These are phyloP conservation scores for Coffea eugenioides DNA, from an alignment of 257 asterid genomes.

Conservation along the genomic window DNA sequence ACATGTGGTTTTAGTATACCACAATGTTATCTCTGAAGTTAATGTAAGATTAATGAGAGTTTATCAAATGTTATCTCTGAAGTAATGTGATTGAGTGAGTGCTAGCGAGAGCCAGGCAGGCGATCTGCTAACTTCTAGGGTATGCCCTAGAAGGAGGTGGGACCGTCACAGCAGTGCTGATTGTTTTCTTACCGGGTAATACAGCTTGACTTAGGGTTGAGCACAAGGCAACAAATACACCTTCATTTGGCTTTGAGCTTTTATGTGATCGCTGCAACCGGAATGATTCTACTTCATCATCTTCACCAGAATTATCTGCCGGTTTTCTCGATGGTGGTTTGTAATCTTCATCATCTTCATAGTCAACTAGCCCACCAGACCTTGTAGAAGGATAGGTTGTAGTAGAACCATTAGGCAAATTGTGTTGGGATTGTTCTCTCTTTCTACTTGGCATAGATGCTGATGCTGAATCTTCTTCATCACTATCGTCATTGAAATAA, in stretches of 20 bases:
- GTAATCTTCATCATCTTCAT: slow-evolving; percentile 91
- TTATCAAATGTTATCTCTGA: too few species aligned
- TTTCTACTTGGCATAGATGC: slow-evolving; percentile 49
- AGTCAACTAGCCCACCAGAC: slow-evolving; percentile 93
- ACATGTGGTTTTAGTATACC: too few species aligned
- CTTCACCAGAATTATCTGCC: slow-evolving; percentile 52
- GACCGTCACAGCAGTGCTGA: slow-evolving; percentile 16
- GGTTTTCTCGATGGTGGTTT: slow-evolving; percentile 75
- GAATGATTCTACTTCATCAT: slow-evolving; percentile 51
- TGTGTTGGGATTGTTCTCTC: slow-evolving; percentile 40
- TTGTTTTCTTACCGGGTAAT: slow-evolving; percentile 54
- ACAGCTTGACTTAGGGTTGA: slow-evolving; percentile 56
- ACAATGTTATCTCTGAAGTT: too few species aligned
- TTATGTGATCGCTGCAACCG: slow-evolving; percentile 53
- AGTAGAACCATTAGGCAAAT: slow-evolving; percentile 61
- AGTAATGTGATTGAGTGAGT: too few species aligned
- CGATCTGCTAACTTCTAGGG: too few species aligned
- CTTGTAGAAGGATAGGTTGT: slow-evolving; percentile 44
- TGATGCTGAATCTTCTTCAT: slow-evolving; percentile 94
- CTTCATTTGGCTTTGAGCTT: slow-evolving; percentile 63
- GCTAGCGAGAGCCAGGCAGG: too few species aligned
- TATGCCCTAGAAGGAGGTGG: too few species aligned
- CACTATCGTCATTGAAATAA: slow-evolving; percentile 91
- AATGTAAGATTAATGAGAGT: too few species aligned
- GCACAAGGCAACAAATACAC: slow-evolving; percentile 75